These are phyloP conservation scores for Brassica juncea DNA, from an alignment of 345 rosid genomes.

Conservation along the genomic window DNA sequence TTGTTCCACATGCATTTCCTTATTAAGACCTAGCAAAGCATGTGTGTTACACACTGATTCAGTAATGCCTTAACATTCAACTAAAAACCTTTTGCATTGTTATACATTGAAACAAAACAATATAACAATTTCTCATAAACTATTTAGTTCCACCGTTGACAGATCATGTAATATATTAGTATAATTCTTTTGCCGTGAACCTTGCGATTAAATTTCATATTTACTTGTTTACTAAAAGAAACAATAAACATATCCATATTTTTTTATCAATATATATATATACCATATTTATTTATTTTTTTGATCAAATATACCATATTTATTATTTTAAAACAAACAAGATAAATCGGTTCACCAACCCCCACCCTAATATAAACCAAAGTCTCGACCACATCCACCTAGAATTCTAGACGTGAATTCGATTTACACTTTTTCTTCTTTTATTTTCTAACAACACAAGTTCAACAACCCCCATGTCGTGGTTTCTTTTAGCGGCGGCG, in stretches of 20 bases:
- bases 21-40: neutral
- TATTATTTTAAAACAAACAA: constrained; percentile 7
- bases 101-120: neutral
- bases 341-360: constrained; percentile 46
- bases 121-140: neutral
- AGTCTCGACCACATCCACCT: constrained; percentile 22
- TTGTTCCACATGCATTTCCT: neutral
- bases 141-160: neutral
- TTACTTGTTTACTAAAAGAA: neutral
- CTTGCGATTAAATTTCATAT: constrained; percentile 8
- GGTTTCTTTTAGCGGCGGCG: constrained; percentile 38
- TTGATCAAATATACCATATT: neutral
- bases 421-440: neutral
- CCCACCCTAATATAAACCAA: constrained; percentile 44
- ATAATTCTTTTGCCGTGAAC: neutral
- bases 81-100: neutral
- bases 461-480: constrained; percentile 27
- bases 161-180: neutral
- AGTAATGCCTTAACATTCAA: neutral
- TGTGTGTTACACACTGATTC: neutral
- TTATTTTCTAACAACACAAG: neutral
- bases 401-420: constrained; percentile 32
- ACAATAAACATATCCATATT: neutral
- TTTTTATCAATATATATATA: neutral
- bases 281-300: neutral